Conservation (phyloP, 352 stramenopile species). For the Phytophthora europaea region DNA sequence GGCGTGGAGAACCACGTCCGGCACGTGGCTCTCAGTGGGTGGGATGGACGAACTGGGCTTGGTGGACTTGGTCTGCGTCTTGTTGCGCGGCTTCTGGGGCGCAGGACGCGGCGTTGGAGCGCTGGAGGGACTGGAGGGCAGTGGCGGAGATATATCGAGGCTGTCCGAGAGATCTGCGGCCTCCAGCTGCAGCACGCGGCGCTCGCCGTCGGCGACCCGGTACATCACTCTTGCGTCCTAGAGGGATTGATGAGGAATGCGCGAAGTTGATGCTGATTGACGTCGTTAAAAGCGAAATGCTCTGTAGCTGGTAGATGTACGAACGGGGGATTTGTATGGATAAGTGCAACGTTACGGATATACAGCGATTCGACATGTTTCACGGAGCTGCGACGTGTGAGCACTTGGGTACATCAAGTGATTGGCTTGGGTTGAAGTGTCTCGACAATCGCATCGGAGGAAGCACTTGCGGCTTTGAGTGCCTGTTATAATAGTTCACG, state of each 20-base stretch:
- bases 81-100: neutral
- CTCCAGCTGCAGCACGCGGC: conserved; percentile 28
- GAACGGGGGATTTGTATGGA: conserved; percentile 2
- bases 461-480: neutral
- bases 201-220: conserved; percentile 24
- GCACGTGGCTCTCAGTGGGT: conserved; percentile 18
- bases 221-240: conserved; percentile 19
- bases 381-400: conserved; percentile 16
- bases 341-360: conserved; percentile 17
- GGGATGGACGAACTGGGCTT: conserved; percentile 12
- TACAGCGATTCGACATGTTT: neutral
- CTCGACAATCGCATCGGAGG: neutral
- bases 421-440: neutral
- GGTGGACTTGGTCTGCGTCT: neutral
- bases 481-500: too few species aligned
- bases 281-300: conserved; percentile 6
- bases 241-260: neutral
- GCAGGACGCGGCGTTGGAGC: neutral
- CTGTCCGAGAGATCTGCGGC: neutral
- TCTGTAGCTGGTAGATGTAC: neutral
- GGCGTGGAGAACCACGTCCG: conserved; percentile 62
- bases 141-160: neutral
- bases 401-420: conserved; percentile 6
- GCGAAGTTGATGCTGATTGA: neutral
- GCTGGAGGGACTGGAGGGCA: neutral